A percentile compares a stretch with the other conserved stretches of the same genome.
These are phyloP conservation scores for Schizophyllum amplum DNA, from an alignment of 1,284 basidiomycete species.

Conservation along the genomic window DNA sequence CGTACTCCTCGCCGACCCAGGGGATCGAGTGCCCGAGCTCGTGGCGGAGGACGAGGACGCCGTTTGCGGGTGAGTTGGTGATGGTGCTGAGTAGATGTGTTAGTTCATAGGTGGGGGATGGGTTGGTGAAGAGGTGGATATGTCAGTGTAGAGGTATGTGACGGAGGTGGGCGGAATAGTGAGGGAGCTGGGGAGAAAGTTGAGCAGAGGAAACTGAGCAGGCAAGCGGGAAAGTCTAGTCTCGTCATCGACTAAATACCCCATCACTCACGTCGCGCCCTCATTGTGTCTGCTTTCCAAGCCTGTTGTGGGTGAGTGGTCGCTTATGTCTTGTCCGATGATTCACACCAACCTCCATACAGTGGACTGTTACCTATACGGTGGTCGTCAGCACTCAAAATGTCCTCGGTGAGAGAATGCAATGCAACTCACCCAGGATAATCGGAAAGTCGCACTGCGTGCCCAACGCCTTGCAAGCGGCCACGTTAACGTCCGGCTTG, in stretches of 20 bases:
- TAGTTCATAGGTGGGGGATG: background rate
- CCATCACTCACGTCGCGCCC: background rate
- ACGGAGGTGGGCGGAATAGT: background rate
- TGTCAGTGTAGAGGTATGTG: background rate
- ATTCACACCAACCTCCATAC: conserved; percentile 57
- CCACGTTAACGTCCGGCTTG: conserved; percentile 56
- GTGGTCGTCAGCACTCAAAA: background rate
- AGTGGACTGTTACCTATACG: conserved; percentile 73
- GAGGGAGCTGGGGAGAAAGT: no score
- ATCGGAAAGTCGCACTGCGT: conserved; percentile 74
- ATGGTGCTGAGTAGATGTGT: conserved; percentile 46
- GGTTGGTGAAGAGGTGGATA: no score
- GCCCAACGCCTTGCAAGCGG: conserved; percentile 58
- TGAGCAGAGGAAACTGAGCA: conserved; percentile 70
- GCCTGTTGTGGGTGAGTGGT: no score
- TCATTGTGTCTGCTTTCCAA: background rate
- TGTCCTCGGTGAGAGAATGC: background rate
- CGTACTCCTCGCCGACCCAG: conserved; percentile 80
- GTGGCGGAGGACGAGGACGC: conserved; percentile 71
- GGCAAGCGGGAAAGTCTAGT: conserved; percentile 32
- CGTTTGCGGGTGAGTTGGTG: conserved; percentile 71
- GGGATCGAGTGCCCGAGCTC: conserved; percentile 82
- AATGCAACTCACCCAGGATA: conserved; percentile 48
- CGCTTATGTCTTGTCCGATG: no score
- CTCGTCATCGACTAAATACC: no score